A percentile compares a stretch with the other conserved stretches of the same genome.
These are phyloP conservation scores for Plasmodium knowlesi DNA, from an alignment of 169 alveolate genomes.

Conservation along the genomic window DNA sequence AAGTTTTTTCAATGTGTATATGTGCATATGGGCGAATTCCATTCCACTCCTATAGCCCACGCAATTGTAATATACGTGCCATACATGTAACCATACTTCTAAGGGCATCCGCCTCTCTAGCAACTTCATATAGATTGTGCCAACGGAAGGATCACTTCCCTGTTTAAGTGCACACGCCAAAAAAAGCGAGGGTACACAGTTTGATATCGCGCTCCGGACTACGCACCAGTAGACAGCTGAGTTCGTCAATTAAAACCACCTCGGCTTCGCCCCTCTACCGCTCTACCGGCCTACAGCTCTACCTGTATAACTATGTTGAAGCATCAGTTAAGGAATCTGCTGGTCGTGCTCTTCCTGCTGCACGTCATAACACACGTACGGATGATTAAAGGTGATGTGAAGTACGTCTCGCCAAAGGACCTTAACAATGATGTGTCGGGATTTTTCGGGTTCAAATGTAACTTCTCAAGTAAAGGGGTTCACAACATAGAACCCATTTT, in stretches of 20 bases:
- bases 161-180: background rate
- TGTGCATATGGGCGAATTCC: background rate
- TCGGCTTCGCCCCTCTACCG: background rate
- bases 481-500: slow-evolving; percentile 59
- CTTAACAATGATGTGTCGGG: slow-evolving; percentile 11
- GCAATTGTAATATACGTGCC: background rate
- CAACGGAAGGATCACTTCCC: background rate
- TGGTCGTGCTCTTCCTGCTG: background rate
- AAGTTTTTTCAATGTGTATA: background rate
- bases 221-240: background rate
- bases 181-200: background rate
- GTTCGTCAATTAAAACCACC: background rate
- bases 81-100: background rate
- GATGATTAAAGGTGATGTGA: background rate
- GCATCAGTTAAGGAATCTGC: background rate
- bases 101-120: background rate
- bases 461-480: slow-evolving; percentile 46
- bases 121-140: background rate
- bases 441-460: slow-evolving; percentile 57
- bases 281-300: background rate
- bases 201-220: background rate
- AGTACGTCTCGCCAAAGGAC: background rate
- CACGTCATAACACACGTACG: background rate
- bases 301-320: background rate
- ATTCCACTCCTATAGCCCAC: background rate